Evolutionary conservation across 2,329 filamentous ascomycete genomes (phyloP), one percentile per base, ranked within the genome.

Genomic region (Scorias spongiosa): DNA sequence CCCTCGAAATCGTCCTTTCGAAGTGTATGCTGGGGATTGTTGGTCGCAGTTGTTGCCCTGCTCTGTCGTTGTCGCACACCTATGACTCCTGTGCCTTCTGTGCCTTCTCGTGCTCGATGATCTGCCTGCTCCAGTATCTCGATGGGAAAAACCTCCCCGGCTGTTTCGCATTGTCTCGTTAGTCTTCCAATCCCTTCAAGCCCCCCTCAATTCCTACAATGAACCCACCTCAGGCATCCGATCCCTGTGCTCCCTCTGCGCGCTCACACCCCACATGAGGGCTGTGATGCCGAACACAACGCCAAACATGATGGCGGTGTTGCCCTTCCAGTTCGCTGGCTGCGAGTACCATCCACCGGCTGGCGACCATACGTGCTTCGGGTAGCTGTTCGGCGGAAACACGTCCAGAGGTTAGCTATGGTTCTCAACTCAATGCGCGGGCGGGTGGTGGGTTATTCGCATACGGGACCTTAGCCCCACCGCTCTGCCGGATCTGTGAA

Each of bases 311-410:
- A 91, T 71, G 44, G 81, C 73, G 5, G 91, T 98, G 72, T 98
- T 98, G 58, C 71, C 69, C 65, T 83, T 91, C 91, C 91, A 98
- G 74, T 98, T 98, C 54, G 76, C 72, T 43, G 91, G 91, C 64
- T 93, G 89, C 44, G 81, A 71, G 68, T 98, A 98, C 91, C 91
- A 98, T 67, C 91, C 91, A 75, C 91, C 91, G 52, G 89, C 74
- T 49, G 91, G 91, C 60, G 91, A 96, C 91, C 91, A 98, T 75
- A 98, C 86, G 74, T 98, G 89, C 45, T 57, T 58, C 18, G 56
- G 54, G 51, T 60, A 57, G 46, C 51, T 59, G 48, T 43, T 37
- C 20, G 20, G 20, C 20, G 26, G 32, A 39, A 18, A 40, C 20
- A 14, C 41, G 7, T 26, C 20, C 20, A 26, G 20, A 26, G 20